phyloP scores from a whole-genome alignment of 2,329 filamentous ascomycete species.

The Coniella lustricola region DNA sequence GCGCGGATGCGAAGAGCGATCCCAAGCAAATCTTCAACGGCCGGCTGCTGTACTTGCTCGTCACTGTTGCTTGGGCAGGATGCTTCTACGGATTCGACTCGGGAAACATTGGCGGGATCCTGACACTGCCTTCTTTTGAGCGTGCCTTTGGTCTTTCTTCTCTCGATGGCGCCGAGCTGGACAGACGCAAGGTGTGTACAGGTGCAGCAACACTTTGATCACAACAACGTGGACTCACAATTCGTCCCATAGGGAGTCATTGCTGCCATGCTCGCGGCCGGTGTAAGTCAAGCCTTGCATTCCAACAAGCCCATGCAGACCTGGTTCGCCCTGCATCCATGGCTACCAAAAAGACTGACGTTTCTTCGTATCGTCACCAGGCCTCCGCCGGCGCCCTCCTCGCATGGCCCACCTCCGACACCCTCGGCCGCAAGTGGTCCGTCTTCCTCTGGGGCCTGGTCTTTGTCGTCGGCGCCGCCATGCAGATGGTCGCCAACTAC shows the following conservation, averaged over 20 bases:
- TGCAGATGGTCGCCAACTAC: slow-evolving; percentile 31
- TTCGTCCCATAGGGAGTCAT: background rate
- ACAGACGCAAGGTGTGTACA: background rate
- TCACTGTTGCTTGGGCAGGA: slow-evolving; percentile 29
- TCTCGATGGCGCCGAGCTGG: slow-evolving; percentile 23
- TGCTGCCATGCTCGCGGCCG: background rate
- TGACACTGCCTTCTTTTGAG: slow-evolving; percentile 30
- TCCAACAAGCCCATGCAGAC: no score
- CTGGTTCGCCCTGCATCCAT: no score
- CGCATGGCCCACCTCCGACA: slow-evolving; percentile 24
- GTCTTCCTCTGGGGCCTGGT: slow-evolving; percentile 26
- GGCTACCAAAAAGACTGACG: no score
- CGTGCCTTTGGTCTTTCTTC: slow-evolving; percentile 28
- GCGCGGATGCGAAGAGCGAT: slow-evolving; percentile 29
- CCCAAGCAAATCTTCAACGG: slow-evolving; percentile 32
- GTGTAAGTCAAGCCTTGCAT: no score
- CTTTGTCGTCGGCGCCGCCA: slow-evolving; percentile 27
- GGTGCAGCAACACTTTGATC: no score
- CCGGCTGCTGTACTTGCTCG: slow-evolving; percentile 25
- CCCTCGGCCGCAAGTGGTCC: slow-evolving; percentile 7
- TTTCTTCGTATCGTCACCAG: slow-evolving; percentile 7
- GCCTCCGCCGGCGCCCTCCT: slow-evolving; percentile 30
- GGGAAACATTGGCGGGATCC: slow-evolving; percentile 32
- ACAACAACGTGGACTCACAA: background rate
- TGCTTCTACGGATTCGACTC: slow-evolving; percentile 33